phyloP scores from a whole-genome alignment of 805 yeast genomes.

The Wickerhamomyces rabaulensis region DNA sequence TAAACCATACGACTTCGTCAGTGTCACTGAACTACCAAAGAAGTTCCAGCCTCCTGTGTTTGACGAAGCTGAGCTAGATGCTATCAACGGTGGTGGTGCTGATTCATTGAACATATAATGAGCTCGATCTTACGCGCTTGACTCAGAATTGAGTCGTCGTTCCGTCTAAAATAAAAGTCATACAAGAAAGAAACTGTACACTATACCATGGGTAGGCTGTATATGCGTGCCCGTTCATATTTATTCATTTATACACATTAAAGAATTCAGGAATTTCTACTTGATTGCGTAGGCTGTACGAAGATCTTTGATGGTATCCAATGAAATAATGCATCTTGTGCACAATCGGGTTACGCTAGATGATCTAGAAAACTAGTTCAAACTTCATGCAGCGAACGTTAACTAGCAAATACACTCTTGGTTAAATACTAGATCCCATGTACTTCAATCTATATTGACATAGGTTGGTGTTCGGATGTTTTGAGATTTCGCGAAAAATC shows the following conservation, averaged over 20 bases:
- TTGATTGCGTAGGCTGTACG: too few species aligned
- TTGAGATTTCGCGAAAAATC: not conserved
- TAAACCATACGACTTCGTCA: constrained; percentile 32
- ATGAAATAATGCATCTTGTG: too few species aligned
- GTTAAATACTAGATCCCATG: too few species aligned
- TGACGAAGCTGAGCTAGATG: constrained; percentile 67
- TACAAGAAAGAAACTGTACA: not conserved
- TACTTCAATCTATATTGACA: too few species aligned
- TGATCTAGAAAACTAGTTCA: too few species aligned
- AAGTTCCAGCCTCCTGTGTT: constrained; percentile 67
- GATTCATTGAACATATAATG: not conserved
- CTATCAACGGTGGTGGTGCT: constrained; percentile 83
- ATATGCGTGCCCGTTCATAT: not conserved
- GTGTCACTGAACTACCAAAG: constrained; percentile 63
- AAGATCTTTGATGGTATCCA: too few species aligned
- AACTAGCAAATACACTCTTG: too few species aligned
- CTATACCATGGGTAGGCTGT: not conserved
- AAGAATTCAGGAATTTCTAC: too few species aligned
- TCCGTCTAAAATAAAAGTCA: too few species aligned
- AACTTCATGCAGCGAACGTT: too few species aligned
- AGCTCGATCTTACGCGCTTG: not conserved
- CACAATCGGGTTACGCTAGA: too few species aligned
- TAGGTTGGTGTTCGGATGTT: not conserved
- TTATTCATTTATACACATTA: not conserved
- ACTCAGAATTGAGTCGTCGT: too few species aligned